Evolutionary conservation across 177 flowering plant genomes (phyloP).

Genomic region (Tripterygium wilfordii): DNA sequence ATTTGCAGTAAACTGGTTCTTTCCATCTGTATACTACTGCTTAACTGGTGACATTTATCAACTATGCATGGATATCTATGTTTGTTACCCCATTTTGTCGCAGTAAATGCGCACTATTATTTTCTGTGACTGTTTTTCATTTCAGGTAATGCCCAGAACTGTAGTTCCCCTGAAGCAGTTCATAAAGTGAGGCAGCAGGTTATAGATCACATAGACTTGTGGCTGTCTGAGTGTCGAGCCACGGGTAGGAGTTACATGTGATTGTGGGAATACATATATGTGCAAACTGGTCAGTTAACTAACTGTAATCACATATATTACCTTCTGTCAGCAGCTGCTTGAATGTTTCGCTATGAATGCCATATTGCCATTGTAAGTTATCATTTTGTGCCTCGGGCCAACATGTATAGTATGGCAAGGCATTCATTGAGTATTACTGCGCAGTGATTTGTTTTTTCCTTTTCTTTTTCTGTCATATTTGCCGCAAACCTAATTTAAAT

Average conservation of each 20-base stretch:
- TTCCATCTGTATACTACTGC: too few relatives aligned
- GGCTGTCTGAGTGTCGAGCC: slow-evolving; percentile 78
- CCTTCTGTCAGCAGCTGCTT: slow-evolving; percentile 9
- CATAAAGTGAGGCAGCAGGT: slow-evolving; percentile 78
- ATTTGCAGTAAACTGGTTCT: too few relatives aligned
- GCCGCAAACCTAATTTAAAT: neutral
- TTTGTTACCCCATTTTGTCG: too few relatives aligned
- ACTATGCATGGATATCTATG: too few relatives aligned
- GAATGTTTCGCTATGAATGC: neutral
- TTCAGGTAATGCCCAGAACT: slow-evolving; percentile 70
- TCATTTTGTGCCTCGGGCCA: neutral
- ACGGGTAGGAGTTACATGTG: slow-evolving; percentile 42
- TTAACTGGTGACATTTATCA: too few relatives aligned
- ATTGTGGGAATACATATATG: slow-evolving; percentile 5
- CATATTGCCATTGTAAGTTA: neutral
- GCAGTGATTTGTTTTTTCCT: too few relatives aligned
- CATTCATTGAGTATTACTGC: too few relatives aligned
- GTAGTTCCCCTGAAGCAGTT: slow-evolving; percentile 90
- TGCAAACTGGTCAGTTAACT: slow-evolving; percentile 3
- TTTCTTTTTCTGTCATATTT: neutral
- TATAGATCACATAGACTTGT: slow-evolving; percentile 68
- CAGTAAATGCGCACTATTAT: neutral
- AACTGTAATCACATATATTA: slow-evolving; percentile 5
- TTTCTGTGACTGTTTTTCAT: slow-evolving; percentile 3
- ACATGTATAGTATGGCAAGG: too few relatives aligned